Evolutionary conservation across 1,284 basidiomycete species (phyloP).

Genomic region (Taiwanofungus camphoratus): DNA sequence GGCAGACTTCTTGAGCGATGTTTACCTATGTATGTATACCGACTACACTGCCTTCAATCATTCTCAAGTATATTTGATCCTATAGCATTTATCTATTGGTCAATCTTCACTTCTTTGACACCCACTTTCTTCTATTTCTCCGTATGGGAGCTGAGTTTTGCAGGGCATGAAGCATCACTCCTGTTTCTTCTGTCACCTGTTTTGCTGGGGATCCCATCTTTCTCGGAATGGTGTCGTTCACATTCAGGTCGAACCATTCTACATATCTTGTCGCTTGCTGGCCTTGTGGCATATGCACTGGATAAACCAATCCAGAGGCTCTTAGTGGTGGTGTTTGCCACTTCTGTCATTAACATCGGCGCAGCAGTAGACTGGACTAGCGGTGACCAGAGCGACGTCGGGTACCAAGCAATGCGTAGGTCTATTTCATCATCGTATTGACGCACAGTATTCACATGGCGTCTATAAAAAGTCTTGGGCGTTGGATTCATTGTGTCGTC

Average conservation of each 20-base stretch:
- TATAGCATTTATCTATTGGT: constrained; percentile 84
- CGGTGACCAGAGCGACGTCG: constrained; percentile 20
- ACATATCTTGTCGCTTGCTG: constrained; percentile 47
- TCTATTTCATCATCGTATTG: constrained; percentile 11
- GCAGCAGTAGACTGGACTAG: constrained; percentile 54
- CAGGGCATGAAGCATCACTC: constrained; percentile 73
- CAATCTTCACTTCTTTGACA: constrained; percentile 77
- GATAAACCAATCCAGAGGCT: constrained; percentile 53
- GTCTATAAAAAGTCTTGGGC: constrained; percentile 44
- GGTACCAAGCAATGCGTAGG: constrained; percentile 57
- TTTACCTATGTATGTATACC: constrained; percentile 30
- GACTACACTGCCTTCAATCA: not conserved
- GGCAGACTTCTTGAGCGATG: constrained; percentile 23
- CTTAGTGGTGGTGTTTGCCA: constrained; percentile 51
- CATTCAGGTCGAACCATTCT: constrained; percentile 43
- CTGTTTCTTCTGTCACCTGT: constrained; percentile 65
- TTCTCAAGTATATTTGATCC: constrained; percentile 1
- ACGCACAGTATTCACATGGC: not conserved
- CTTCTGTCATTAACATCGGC: constrained; percentile 43
- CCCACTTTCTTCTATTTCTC: constrained; percentile 91
- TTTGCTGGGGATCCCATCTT: constrained; percentile 43
- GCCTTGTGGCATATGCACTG: constrained; percentile 56
- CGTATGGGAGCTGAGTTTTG: constrained; percentile 80
- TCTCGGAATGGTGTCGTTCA: constrained; percentile 42
- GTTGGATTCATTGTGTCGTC: constrained; percentile 67